A percentile compares a stretch with the other conserved stretches of the same genome.
Conservation (phyloP, 805 yeast genomes). For the Cyberlindnera meyerae region DNA sequence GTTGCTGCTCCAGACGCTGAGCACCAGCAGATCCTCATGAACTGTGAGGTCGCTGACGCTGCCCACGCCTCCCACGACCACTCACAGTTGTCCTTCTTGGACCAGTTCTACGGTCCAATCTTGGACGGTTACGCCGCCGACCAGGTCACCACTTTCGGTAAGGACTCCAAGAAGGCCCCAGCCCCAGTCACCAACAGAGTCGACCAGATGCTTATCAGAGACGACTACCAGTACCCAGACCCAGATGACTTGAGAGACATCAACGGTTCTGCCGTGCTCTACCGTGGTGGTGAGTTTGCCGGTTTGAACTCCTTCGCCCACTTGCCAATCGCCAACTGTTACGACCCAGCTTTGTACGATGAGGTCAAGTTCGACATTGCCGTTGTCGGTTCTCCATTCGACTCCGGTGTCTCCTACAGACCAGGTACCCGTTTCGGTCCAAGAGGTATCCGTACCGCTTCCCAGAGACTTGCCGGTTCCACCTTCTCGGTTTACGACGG, state of each 20-base stretch:
- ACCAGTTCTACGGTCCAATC: conserved; percentile 32
- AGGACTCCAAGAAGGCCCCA: conserved; percentile 26
- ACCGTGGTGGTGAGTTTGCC: conserved; percentile 42
- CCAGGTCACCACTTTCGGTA: conserved; percentile 19
- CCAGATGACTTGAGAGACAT: conserved; percentile 35
- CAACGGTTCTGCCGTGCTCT: conserved; percentile 34
- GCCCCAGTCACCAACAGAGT: conserved; percentile 27
- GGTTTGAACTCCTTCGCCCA: conserved; percentile 55
- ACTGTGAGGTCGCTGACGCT: conserved; percentile 16
- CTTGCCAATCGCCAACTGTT: conserved; percentile 42
- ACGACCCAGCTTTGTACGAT: conserved; percentile 34
- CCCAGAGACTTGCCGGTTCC: conserved; percentile 37
- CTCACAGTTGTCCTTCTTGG: conserved; percentile 29
- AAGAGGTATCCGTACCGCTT: conserved; percentile 40
- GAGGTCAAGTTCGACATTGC: conserved; percentile 31
- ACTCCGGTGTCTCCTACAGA: conserved; percentile 46
- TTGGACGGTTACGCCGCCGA: conserved; percentile 27
- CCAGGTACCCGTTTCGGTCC: conserved; percentile 55
- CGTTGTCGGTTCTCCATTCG: conserved; percentile 52
- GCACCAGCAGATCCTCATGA: conserved; percentile 22
- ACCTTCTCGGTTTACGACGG: conserved; percentile 48
- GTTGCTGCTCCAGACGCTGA: conserved; percentile 19
- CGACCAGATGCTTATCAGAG: conserved; percentile 29
- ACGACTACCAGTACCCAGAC: conserved; percentile 32
- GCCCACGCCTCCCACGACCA: conserved; percentile 7